A percentile compares a stretch with the other conserved stretches of the same genome.
Conservation (phyloP, 1,284 basidiomycete genomes). For the Cryptococcus sp. region DNA sequence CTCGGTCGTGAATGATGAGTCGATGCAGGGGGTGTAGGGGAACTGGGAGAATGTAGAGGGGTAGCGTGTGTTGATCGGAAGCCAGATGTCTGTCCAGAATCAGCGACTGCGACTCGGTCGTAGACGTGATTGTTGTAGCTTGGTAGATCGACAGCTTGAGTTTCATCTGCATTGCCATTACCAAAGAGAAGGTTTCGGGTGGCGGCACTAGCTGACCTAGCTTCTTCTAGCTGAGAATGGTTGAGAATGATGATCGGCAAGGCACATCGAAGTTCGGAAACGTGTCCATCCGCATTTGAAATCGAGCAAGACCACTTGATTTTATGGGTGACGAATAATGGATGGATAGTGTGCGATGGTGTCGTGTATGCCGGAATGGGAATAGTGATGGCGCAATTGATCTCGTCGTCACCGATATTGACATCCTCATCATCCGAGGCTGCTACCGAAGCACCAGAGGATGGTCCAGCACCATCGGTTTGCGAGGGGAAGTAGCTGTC, state of each 20-base stretch:
- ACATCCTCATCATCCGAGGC: constrained; percentile 13
- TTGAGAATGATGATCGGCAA: constrained; percentile 80
- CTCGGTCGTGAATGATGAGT: constrained; percentile 44
- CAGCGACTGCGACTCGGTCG: constrained; percentile 77
- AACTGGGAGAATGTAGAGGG: constrained; percentile 21
- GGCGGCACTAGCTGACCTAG: constrained; percentile 61
- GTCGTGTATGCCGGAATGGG: constrained; percentile 53
- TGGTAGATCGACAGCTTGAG: constrained; percentile 67
- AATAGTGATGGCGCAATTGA: constrained; percentile 50
- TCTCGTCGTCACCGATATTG: constrained; percentile 46
- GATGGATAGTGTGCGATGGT: constrained; percentile 58
- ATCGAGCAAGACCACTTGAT: constrained; percentile 60
- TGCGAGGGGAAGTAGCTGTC: constrained; percentile 9
- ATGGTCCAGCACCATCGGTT: constrained; percentile 6
- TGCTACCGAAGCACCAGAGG: constrained; percentile 4
- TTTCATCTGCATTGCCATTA: constrained; percentile 52
- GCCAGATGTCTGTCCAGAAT: constrained; percentile 50
- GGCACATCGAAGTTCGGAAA: constrained; percentile 84
- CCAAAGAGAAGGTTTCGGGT: constrained; percentile 67
- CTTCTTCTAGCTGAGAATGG: constrained; percentile 65
- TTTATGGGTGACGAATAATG: constrained; percentile 66
- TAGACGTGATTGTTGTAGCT: constrained; percentile 82
- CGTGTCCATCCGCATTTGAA: constrained; percentile 79
- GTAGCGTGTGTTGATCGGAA: constrained; percentile 25
- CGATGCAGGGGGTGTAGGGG: constrained; percentile 30